Evolutionary conservation across 2,329 filamentous ascomycete genomes (phyloP).

Genomic region (Paracoccidioides brasiliensis): DNA sequence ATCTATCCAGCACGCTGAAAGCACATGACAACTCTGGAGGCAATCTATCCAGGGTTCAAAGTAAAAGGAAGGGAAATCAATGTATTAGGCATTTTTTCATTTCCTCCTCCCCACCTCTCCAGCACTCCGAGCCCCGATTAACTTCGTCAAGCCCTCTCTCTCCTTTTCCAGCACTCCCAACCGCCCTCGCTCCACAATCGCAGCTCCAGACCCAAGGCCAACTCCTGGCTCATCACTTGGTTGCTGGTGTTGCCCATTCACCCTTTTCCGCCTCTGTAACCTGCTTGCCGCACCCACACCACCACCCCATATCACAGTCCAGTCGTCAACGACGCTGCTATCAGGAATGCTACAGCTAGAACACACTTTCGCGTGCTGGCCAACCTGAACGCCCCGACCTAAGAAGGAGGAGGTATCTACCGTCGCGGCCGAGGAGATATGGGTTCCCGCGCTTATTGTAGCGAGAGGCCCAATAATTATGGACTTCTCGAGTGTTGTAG

Average conservation of each 20-base stretch:
- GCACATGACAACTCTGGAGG: background rate
- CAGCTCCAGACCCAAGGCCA: constrained; percentile 10
- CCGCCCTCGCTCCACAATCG: constrained; percentile 47
- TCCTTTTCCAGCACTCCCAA: constrained; percentile 53
- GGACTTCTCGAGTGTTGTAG: constrained; percentile 25
- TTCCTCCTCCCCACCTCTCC: constrained; percentile 18
- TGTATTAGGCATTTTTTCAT: constrained; percentile 9
- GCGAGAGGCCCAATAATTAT: constrained; percentile 28
- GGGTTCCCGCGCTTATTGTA: constrained; percentile 26
- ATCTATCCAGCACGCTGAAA: constrained; percentile 1
- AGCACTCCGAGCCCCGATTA: constrained; percentile 37
- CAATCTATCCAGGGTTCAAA: background rate
- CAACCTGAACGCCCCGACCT: constrained; percentile 20
- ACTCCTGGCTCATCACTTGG: constrained; percentile 2
- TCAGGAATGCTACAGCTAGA: constrained; percentile 47
- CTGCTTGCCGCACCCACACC: constrained; percentile 31
- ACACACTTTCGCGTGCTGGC: constrained; percentile 56
- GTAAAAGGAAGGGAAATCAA: background rate
- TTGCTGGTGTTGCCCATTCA: constrained; percentile 21
- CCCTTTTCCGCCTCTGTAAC: constrained; percentile 22
- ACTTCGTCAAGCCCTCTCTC: constrained; percentile 51
- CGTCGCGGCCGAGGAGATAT: constrained; percentile 25
- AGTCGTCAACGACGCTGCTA: constrained; percentile 49
- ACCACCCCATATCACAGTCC: constrained; percentile 57
- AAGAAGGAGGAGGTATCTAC: constrained; percentile 36